Percentiles rank a stretch among this genome's conserved stretches.
Conservation (phyloP, 208 protist species). For the Acanthamoeba royreba region DNA sequence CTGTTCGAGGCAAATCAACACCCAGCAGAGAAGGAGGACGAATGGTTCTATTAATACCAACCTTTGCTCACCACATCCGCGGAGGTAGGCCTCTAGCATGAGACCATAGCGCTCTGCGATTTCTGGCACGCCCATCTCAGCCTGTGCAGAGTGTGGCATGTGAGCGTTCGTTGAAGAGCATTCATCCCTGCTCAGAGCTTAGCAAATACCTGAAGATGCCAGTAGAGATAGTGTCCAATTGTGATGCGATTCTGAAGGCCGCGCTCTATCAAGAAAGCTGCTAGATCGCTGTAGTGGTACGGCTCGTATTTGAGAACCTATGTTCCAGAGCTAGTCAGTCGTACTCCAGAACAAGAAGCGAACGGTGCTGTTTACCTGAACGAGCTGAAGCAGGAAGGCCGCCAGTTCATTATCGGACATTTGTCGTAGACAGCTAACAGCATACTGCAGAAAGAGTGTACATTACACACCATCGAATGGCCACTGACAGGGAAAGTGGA, state of each 20-base stretch:
- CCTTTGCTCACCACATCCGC: conserved; percentile 53
- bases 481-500: background rate
- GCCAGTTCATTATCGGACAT: conserved; percentile 70
- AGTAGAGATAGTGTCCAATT: conserved; percentile 82
- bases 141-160: too few species aligned
- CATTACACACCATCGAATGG: background rate
- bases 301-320: conserved; percentile 86
- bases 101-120: conserved; percentile 71
- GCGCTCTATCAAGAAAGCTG: conserved; percentile 78
- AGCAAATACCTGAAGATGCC: conserved; percentile 64
- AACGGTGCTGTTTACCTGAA: conserved; percentile 63
- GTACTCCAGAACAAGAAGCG: too few species aligned
- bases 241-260: conserved; percentile 66
- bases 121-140: conserved; percentile 69
- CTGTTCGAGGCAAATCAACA: background rate
- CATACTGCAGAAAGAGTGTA: conserved; percentile 24
- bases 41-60: background rate
- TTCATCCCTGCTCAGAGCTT: too few species aligned
- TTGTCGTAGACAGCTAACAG: conserved; percentile 67
- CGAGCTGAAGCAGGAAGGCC: conserved; percentile 75
- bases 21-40: background rate
- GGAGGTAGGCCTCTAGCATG: conserved; percentile 71
- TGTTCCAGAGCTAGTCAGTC: too few species aligned
- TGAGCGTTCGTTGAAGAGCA: too few species aligned
- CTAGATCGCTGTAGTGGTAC: conserved; percentile 78